Evolutionary conservation across 441 rosid species (phyloP), one percentile per base, ranked within the genome.

Genomic region (Corymbia calophylla): DNA sequence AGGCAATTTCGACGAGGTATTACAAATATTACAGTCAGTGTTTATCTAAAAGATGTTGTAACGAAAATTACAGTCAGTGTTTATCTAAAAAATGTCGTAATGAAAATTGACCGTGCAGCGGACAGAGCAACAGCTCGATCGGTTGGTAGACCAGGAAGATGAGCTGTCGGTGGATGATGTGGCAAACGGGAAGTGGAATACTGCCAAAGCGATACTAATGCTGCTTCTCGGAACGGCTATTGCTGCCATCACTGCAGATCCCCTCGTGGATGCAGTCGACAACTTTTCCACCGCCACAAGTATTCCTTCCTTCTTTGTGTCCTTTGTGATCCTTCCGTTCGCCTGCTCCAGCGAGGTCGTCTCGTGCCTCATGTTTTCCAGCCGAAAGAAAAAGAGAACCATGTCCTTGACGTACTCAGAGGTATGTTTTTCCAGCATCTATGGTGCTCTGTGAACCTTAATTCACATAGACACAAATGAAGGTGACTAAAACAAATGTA

Each of bases 351-450:
- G 92, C 25, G 93, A 92, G 89, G 88, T 16, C 6, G 92, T 92
- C 82, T 92, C 93, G 1, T 64, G 91, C 32, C 84, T 92, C 29
- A 91, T 35, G 47, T 92, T 91, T 47, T 80, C 92, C 27, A 49
- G 92, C 66, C 88, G 91, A 80, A 92, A 92, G 92, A 91, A 88
- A 77, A 49, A 39, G 77, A 88, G 86, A 84, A 90, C 92, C 21
- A 88, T 32, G 49, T 92, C 93, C n/a, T 90, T 92, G 31, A 91
- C 93, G 27, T 92, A 87, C 85, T 92, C 92, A 7, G 91, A 92
- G 92, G 91, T 89, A 70, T 53, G 81, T 77, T 53, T 48, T 32
- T 70, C 31, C 17, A 8, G 25, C 84, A 3, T 55, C 56, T 55
- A 10, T 53, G 27, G 32, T 8, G 18, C 19, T 31, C 35, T 23